Evolutionary conservation across 257 asterid species (phyloP), one percentile per base, ranked within the genome.

Genomic region (Fraxinus anomala): DNA sequence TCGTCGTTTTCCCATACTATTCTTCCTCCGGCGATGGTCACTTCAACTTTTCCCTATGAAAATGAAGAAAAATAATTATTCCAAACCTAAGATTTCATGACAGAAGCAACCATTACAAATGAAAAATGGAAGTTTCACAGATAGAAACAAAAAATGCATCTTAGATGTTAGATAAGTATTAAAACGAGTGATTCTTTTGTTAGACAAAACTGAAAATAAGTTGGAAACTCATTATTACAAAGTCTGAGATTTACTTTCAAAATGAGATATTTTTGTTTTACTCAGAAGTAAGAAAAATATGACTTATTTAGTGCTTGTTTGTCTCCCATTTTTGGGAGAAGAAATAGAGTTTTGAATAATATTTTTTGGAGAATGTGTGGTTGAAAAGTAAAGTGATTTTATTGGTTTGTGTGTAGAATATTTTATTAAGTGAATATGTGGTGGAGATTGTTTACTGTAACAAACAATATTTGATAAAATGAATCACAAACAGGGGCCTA

Each of bases 1-100:
- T 89, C 85, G n/a, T 85, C 89, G 17, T 92, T 86, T 85, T 88
- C 88, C 99, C 99, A 96, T 44, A 96, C 97, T 40, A 96, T 72
- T 81, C 88, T 89, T 74, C 99, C 99, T 77, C 97, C 93, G 17
- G 97, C 91, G 73, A 96, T 89, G 2, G 99, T 96, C 67, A 91
- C 90, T 86, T 96, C 99, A 30, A 96, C 94, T 85, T 92, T 93
- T 61, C 99, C 98, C 98, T 92, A 79, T 72, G 78, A 71, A 70
- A 42, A 72, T 0, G 23, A 31, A 73, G 70, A 34, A 36, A 17
- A 26, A 71, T 3, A 37, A 67, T 16, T 12, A 14, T 79, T 65
- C 21, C 72, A 8, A 68, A 65, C 66, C 11, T 13, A 17, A 24
- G 39, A 6, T 49, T 44, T 73, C 70, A 10, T 12, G 10, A 63